Evolutionary conservation across 2,329 filamentous ascomycete species (phyloP).

Genomic region (Dactylellina sp.): DNA sequence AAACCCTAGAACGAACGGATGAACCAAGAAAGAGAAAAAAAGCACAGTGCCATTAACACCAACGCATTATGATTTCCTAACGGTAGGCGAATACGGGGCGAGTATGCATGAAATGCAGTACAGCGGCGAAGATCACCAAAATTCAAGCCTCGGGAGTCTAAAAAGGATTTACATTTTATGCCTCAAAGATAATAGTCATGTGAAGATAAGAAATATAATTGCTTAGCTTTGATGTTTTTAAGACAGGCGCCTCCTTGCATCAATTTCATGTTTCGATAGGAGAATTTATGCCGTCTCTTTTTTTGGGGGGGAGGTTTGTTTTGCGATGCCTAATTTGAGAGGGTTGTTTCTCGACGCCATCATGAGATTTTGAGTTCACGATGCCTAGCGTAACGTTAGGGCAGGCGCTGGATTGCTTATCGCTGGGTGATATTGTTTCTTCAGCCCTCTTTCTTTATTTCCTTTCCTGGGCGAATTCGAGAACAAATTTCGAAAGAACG

Average conservation of each 20-base stretch:
- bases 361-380: neutral
- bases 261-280: conserved; percentile 1
- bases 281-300: conserved; percentile 7
- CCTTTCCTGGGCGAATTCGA: too few species aligned
- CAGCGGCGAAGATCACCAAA: conserved; percentile 4
- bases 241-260: conserved; percentile 1
- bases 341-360: too few species aligned
- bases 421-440: too few species aligned
- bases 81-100: conserved; percentile 7
- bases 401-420: neutral
- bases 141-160: neutral
- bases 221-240: neutral
- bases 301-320: too few species aligned
- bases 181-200: conserved; percentile 9
- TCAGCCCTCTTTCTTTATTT: too few species aligned
- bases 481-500: neutral
- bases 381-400: neutral
- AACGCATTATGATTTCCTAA: too few species aligned
- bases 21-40: too few species aligned
- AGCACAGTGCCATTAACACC: too few species aligned
- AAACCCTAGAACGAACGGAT: too few species aligned
- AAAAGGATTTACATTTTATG: neutral
- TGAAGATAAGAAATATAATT: conserved; percentile 13
- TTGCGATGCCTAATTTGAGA: too few species aligned
- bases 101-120: conserved; percentile 5